Base-by-base conservation (phyloP, 345 rosid species). In the Eucalyptus tenuipes region DNA sequence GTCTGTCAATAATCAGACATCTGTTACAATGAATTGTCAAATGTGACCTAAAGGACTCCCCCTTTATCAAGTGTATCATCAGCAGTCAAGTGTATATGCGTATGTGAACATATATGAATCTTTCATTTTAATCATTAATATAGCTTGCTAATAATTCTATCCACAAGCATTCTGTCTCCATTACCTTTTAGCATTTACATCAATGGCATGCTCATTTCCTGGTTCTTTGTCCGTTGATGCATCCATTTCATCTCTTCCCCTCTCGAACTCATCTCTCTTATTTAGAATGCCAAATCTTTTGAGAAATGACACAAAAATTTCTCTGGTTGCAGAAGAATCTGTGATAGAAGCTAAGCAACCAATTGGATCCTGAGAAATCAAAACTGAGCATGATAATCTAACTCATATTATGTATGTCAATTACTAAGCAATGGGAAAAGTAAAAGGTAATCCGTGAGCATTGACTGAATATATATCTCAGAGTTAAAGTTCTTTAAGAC, bases 331-430 rank as follows among this genome's bases (percentile, higher is more conserved):
- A 42, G 98, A 96, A 88, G 97, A 95, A 91, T 96, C 96, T 13
- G 93, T 86, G 31, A 97, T 91, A 86, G 96, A 95, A 93, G 99
- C 98, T 92, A 96, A 89, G 94, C 95, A 96, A 90, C 94, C 93
- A 86, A 96, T 91, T 86, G 98, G 97, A 92, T 94, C 97, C 98
- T 97, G 95, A 87, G 88, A 90, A 90, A 91, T 87, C 68, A 87
- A 87, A 90, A 50, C 87, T 85, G n/a, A 88, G 88, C 61, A 24
- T 10, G 88, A 80, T 47, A 31, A 80, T 89, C 81, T 20, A 18
- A 71, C 81, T 52, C 52, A 84, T 27, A 57, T 37, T 16, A 57
- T 37, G 12, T n/a, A 33, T 49, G 11, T 31, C 59, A 53, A 55
- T 17, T 57, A 71, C 61, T n/a, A n/a, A 49, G 29, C 85, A 81